Evolutionary conservation across 305 asterid species (phyloP), one percentile per base, ranked within the genome.

Genomic region (Nicotiana rustica): DNA sequence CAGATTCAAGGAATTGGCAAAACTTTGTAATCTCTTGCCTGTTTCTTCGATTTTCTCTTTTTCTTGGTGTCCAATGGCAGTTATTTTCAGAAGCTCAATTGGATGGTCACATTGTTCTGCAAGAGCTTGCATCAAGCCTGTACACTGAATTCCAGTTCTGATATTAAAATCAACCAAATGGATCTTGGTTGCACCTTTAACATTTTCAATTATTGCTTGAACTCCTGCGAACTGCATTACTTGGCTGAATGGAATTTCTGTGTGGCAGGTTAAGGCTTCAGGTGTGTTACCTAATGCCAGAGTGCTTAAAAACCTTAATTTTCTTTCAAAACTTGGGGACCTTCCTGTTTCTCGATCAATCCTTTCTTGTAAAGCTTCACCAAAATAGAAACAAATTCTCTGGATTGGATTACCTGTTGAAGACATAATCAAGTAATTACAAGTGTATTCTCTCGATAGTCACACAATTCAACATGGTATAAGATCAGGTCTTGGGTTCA

Each of bases 301-400:
- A 17, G 35, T 70, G 78, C 19, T 85, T 10, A 68, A 68, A 14
- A 65, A 77, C 3, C 80, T 25, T 21, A 73, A 36, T 41, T 78
- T 70, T 77, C 84, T 0, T 52, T 70, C 70, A 3, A 59, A 35
- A 29, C 61, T 21, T 14, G 18, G 33, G 67, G 82, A 78, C 41
- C 83, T 65, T 57, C 90, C 89, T 2, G 86, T 70, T 83, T 85
- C 91, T 55, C 80, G 84, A 17, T 83, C 77, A 21, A 91, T 78
- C 84, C 86, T 91, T 61, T 87, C 82, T 62, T 81, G 85, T 44
- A 92, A 88, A 31, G 94, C 93, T 85, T 85, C 87, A 3, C 91
- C 83, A 19, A 93, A 92, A 56, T 92, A 85, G 66, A 84, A 86
- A 10, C 85, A 90, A 0, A 92, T 52, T 31, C 97, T 94, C 86